A percentile compares a stretch with the other conserved stretches of the same genome.
Conservation (phyloP, 2,329 filamentous ascomycete species). For the Sphaerulina vaccinii region DNA sequence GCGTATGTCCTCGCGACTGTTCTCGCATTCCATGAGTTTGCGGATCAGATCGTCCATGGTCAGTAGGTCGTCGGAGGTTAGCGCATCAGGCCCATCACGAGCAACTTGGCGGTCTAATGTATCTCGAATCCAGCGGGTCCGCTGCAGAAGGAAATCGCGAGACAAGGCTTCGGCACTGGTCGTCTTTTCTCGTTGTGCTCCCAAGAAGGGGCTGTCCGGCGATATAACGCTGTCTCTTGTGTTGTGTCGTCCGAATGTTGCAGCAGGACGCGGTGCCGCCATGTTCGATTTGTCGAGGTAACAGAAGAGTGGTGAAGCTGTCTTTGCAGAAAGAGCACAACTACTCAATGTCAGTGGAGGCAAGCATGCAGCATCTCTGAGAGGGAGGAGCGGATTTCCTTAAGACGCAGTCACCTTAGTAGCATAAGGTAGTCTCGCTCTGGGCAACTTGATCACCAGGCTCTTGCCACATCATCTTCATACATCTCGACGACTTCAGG, state of each 20-base stretch:
- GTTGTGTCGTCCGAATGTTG: neutral
- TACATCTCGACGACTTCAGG: too few species aligned
- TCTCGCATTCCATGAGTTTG: conserved; percentile 27
- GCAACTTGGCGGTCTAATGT: conserved; percentile 48
- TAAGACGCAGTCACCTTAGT: too few species aligned
- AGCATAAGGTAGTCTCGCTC: too few species aligned
- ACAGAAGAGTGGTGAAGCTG: neutral
- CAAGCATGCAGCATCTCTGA: neutral
- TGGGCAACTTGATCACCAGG: too few species aligned
- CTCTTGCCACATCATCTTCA: too few species aligned
- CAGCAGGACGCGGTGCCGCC: neutral
- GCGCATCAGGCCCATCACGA: conserved; percentile 44
- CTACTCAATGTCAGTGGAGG: neutral
- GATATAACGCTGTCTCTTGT: conserved; percentile 1
- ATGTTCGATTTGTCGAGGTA: neutral
- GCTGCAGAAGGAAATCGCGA: conserved; percentile 34
- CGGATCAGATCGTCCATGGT: conserved; percentile 45
- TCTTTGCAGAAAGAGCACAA: too few species aligned
- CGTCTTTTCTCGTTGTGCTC: neutral
- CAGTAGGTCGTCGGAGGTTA: conserved; percentile 46
- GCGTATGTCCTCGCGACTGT: conserved; percentile 40
- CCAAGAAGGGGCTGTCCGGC: neutral
- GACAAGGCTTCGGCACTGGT: neutral
- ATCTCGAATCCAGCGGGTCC: conserved; percentile 49
- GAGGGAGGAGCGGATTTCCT: too few species aligned